phyloP scores from a whole-genome alignment of 768 basidiomycete species.

The Hortiboletus campestris region DNA sequence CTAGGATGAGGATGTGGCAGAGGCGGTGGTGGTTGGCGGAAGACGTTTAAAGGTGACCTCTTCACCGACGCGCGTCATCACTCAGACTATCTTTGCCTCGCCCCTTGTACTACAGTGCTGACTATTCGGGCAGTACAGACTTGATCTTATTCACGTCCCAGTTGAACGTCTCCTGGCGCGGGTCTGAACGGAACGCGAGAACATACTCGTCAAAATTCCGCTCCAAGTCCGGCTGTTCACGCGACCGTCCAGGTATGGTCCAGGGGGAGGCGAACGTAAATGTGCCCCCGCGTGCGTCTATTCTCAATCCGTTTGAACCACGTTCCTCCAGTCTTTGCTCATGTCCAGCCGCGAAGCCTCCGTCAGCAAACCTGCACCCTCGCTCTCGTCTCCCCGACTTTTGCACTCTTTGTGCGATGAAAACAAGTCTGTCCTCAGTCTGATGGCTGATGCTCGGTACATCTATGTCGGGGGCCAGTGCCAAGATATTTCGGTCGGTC shows the following conservation, averaged over 20 bases:
- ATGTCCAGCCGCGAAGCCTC: slow-evolving; percentile 43
- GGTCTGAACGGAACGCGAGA: slow-evolving; percentile 1
- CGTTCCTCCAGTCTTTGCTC: not conserved
- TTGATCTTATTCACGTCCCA: not conserved
- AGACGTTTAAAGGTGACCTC: not conserved
- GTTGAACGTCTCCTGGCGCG: not conserved
- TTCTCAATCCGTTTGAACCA: not conserved
- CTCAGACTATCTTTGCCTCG: no score
- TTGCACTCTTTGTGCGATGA: slow-evolving; percentile 71
- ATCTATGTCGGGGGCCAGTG: slow-evolving; percentile 85
- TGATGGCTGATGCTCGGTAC: slow-evolving; percentile 67
- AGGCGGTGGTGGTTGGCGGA: slow-evolving; percentile 3
- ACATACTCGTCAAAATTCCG: not conserved
- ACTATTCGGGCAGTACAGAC: not conserved
- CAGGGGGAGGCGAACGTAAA: slow-evolving; percentile 8
- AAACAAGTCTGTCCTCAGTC: slow-evolving; percentile 67
- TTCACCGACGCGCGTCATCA: no score
- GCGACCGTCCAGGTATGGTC: not conserved
- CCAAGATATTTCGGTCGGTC: slow-evolving; percentile 67
- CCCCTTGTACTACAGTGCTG: not conserved
- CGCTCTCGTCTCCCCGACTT: slow-evolving; percentile 46
- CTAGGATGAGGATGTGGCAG: not conserved
- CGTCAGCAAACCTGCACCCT: slow-evolving; percentile 54
- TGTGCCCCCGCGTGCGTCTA: slow-evolving; percentile 28
- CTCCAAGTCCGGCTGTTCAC: not conserved